These are phyloP conservation scores for Phyllosticta ampelicida DNA, from an alignment of 2,329 filamentous ascomycete genomes.

Conservation along the genomic window DNA sequence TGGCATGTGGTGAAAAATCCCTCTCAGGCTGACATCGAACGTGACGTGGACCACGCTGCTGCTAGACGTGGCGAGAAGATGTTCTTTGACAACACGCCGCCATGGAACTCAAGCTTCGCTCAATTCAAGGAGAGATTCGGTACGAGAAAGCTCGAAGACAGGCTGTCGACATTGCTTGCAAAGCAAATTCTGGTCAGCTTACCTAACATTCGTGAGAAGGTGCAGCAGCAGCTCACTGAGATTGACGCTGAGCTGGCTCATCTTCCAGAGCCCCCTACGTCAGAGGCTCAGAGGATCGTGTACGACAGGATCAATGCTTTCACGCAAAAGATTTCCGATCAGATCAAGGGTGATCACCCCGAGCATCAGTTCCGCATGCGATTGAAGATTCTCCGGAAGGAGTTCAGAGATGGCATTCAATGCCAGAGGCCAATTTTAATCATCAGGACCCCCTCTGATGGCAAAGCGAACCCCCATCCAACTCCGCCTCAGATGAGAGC, in stretches of 20 bases:
- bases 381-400: conserved; percentile 36
- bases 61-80: conserved; percentile 39
- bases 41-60: conserved; percentile 31
- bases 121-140: conserved; percentile 39
- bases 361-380: conserved; percentile 31
- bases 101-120: conserved; percentile 37
- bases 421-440: conserved; percentile 20
- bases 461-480: neutral
- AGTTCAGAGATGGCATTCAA: conserved; percentile 38
- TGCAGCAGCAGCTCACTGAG: conserved; percentile 35
- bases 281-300: conserved; percentile 57
- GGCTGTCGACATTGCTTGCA: conserved; percentile 39
- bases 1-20: conserved; percentile 68
- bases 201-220: conserved; percentile 34
- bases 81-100: conserved; percentile 37
- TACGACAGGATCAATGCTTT: conserved; percentile 45
- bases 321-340: conserved; percentile 45
- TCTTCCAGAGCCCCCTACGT: conserved; percentile 55
- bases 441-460: neutral
- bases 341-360: conserved; percentile 41
- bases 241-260: conserved; percentile 46
- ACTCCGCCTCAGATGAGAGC: neutral
- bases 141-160: conserved; percentile 38
- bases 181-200: conserved; percentile 32
- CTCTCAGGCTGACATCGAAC: conserved; percentile 40